Evolutionary conservation across 257 asterid genomes (phyloP).

Genomic region (Ophiorrhiza pumila): DNA sequence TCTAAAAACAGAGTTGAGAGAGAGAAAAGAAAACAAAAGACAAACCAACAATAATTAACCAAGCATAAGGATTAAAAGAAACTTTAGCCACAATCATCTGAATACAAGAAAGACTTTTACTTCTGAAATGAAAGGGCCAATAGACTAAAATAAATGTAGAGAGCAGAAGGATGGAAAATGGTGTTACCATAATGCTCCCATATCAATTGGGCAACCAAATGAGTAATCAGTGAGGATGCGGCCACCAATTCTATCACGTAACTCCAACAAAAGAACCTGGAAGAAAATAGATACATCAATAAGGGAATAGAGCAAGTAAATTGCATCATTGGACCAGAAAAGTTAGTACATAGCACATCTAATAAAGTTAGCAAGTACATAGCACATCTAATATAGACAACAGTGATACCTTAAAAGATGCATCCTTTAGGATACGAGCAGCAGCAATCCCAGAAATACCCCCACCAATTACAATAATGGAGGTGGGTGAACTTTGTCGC

Average conservation of each 20-base stretch:
- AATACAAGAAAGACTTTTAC: not conserved
- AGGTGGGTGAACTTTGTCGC: slow-evolving; percentile 51
- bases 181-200: slow-evolving; percentile 98
- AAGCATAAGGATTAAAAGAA: not conserved
- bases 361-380: not conserved
- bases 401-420: slow-evolving; percentile 69
- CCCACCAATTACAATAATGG: slow-evolving; percentile 89
- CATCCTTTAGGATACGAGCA: slow-evolving; percentile 74
- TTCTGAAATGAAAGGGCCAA: not conserved
- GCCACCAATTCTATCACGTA: slow-evolving; percentile 92
- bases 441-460: slow-evolving; percentile 99
- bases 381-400: not conserved
- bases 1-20: not conserved
- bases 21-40: too few relatives aligned
- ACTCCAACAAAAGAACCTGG: slow-evolving; percentile 87
- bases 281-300: slow-evolving; percentile 10
- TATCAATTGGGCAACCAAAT: slow-evolving; percentile 94
- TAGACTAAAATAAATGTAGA: not conserved
- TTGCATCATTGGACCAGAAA: too few relatives aligned
- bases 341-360: too few relatives aligned
- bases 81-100: not conserved
- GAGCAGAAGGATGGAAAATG: not conserved
- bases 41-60: not conserved
- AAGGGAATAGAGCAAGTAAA: slow-evolving; percentile 12
- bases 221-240: slow-evolving; percentile 92